Evolutionary conservation across 768 basidiomycete genomes (phyloP).

Genomic region (Mycena vulgaris): DNA sequence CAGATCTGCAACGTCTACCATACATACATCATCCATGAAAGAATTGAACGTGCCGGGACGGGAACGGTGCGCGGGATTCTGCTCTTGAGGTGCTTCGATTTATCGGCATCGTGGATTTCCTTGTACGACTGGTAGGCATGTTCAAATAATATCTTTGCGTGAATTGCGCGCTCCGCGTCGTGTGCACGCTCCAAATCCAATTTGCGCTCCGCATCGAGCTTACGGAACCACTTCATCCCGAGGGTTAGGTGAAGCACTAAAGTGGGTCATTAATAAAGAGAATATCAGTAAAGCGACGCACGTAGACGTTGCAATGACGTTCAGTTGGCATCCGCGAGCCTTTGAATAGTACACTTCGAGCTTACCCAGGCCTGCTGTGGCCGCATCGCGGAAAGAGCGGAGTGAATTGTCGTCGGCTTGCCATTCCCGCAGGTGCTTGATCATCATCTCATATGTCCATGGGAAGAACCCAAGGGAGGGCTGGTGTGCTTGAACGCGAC

Average conservation of each 20-base stretch:
- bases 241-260: background rate
- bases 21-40: constrained; percentile 7
- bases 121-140: background rate
- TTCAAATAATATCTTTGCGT: background rate
- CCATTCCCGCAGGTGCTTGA: no score
- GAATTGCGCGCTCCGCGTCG: no score
- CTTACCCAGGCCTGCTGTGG: no score
- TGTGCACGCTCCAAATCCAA: background rate
- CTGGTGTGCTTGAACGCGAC: no score
- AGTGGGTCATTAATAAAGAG: background rate
- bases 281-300: background rate
- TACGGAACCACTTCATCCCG: background rate
- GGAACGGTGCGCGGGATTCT: background rate
- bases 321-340: background rate
- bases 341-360: no score
- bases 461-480: no score
- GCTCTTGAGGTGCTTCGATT: background rate
- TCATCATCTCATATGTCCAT: no score
- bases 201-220: no score
- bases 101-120: background rate
- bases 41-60: background rate
- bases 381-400: no score
- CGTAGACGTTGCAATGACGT: background rate
- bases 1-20: constrained; percentile 10
- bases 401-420: no score